Evolutionary conservation across 805 yeast species (phyloP), one percentile per base, ranked within the genome.

Genomic region (Metschnikowia proteae): DNA sequence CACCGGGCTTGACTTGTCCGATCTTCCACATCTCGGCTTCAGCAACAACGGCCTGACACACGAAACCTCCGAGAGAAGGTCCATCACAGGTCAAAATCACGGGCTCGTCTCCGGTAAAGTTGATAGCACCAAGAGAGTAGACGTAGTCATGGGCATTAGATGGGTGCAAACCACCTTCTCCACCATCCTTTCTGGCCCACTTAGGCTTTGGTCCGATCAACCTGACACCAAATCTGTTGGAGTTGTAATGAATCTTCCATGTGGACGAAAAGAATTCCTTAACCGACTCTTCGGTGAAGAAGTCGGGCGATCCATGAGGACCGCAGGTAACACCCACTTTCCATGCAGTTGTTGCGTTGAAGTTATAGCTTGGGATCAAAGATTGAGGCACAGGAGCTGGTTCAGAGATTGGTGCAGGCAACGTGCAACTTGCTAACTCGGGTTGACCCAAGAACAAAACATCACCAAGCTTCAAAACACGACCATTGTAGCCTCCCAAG

Each of bases 121-220:
- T 94, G 66, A 92, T 85, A 28, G 99, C 98, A 60, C 99, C 98
- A 46, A 90, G 72, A 0, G 98, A 89, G 66, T 92, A 92, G 46
- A 92, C 98, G 63, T 92, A 94, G 72, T 92, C 99, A 65, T 92
- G 98, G 38, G 96, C 91, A 69, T 92, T 92, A n/a, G 97, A 90
- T 43, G 99, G 99, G 73, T 92, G 99, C 62, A 92, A 76, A 49
- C 99, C 99, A 50, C 94, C 99, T 60, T 90, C 96, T 52, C 98
- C 99, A 70, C 98, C 99, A 65, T 90, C 96, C 7, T 78, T 66
- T 72, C 99, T 82, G 9, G 97, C 97, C 99, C 98, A 94, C 62
- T 81, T 78, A 9, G 98, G 99, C 68, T 90, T 92, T 49, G 98
- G 98, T 39, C 97, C 97, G 56, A 86, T 83, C 58, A 92, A 75